These are phyloP conservation scores for Fusarium verrucosum DNA, from an alignment of 2,329 filamentous ascomycete genomes.

Conservation along the genomic window DNA sequence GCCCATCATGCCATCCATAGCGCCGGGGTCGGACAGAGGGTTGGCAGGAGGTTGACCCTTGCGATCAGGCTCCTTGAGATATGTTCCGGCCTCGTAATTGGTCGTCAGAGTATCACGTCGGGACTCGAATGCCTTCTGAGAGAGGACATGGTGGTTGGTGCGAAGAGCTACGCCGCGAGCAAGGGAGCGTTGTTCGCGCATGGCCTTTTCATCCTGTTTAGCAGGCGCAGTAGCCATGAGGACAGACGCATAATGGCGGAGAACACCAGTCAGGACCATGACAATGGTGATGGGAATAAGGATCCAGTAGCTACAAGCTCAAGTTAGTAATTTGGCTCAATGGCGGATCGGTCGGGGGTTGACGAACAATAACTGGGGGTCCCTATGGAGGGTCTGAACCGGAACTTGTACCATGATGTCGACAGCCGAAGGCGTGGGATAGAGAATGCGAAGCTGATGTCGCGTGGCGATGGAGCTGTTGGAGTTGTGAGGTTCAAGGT, in stretches of 20 bases:
- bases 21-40: constrained; percentile 92
- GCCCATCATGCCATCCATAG: constrained; percentile 99
- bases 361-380: constrained; percentile 95
- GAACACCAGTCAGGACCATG: constrained; percentile 95
- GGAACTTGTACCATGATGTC: constrained; percentile 80
- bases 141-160: constrained; percentile 81
- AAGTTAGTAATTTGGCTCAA: constrained; percentile 28
- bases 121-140: constrained; percentile 77
- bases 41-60: constrained; percentile 90
- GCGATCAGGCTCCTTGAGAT: constrained; percentile 87
- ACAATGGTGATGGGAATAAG: constrained; percentile 96
- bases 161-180: constrained; percentile 86
- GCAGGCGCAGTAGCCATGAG: constrained; percentile 88
- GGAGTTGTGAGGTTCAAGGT: constrained; percentile 29
- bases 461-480: constrained; percentile 27
- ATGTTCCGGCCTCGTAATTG: constrained; percentile 85
- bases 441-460: constrained; percentile 16
- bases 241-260: constrained; percentile 96
- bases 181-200: constrained; percentile 87
- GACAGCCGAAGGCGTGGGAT: constrained; percentile 16
- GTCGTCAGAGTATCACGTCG: constrained; percentile 84
- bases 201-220: constrained; percentile 75
- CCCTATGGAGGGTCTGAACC: constrained; percentile 95
- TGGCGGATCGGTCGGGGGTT: constrained; percentile 4
- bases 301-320: constrained; percentile 88